phyloP scores from a whole-genome alignment of 495 filamentous ascomycete genomes.

The Podospora anserina region DNA sequence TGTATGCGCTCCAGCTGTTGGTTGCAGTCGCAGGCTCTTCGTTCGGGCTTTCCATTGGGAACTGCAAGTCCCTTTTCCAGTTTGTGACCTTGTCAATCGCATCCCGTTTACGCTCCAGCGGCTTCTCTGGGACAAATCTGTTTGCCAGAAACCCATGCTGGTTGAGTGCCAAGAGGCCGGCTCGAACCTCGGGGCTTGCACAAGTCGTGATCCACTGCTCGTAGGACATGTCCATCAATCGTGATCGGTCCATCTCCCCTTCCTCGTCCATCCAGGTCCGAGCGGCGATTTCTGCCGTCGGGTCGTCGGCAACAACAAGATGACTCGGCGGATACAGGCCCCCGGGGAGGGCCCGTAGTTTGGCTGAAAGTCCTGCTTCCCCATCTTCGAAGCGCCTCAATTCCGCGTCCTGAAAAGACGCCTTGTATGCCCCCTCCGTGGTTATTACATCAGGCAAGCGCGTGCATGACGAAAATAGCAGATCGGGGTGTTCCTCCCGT shows the following conservation, averaged over 20 bases:
- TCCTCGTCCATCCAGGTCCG: slow-evolving; percentile 3
- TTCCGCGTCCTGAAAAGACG: not conserved
- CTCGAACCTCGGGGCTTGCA: not conserved
- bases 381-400: not conserved
- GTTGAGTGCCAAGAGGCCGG: not conserved
- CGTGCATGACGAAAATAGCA: slow-evolving; percentile 6
- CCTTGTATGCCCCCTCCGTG: not conserved
- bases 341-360: not conserved
- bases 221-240: not conserved
- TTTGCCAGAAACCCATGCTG: not conserved
- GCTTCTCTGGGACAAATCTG: not conserved
- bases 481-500: not conserved
- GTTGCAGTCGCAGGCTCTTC: not conserved
- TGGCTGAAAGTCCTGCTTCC: not conserved
- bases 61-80: not conserved
- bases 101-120: not conserved
- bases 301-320: not conserved
- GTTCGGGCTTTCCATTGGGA: not conserved
- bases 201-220: slow-evolving; percentile 1
- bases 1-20: not conserved
- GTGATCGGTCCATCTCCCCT: not conserved
- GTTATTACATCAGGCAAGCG: not conserved
- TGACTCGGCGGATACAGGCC: not conserved
- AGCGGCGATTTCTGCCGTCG: not conserved
- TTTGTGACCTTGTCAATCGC: not conserved